Base-by-base conservation (phyloP, 768 basidiomycete species). In the Cystofilobasidium macerans region DNA sequence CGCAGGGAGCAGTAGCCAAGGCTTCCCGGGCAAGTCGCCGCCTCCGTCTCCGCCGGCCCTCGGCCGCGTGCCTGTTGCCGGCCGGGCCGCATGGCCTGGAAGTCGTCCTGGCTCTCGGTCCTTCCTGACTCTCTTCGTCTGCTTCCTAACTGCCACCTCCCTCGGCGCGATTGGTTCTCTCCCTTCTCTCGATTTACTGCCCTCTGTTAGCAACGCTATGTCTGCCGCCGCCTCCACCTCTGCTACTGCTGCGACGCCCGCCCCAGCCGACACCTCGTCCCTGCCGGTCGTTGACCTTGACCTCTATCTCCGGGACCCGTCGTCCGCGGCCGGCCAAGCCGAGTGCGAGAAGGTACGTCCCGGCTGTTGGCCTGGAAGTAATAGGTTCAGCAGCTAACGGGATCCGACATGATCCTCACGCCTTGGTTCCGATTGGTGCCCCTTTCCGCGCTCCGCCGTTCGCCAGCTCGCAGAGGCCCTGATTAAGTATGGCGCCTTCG, bases 401-500 rank as follows among this genome's bases (percentile, higher is more conserved):
- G n/a, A n/a, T n/a, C n/a, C n/a, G n/a, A n/a, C n/a, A n/a, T n/a
- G n/a, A n/a, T n/a, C n/a, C n/a, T n/a, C n/a, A n/a, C n/a, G n/a
- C 5, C 12, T 57, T 57, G 8, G 8, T 32, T 3, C 51, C 18
- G 5, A 3, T 22, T 5, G 11, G 12, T 12, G 26, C 13, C 32
- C 4, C 11, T n/a, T 9, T 24, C 51, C 32, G 32, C 51, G n/a
- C n/a, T 22, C 11, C 51, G n/a, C 22, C 51, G 12, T 33, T 22
- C 48, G 22, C 0, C 69, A 89, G 87, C 87, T 86, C 38, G 88
- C 91, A 8, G 40, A 61, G 26, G 65, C 60, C 18, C 65, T 67
- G 26, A 59, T 61, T n/a, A 60, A 58, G 42, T 91, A 87, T 67
- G 93, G 93, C 2, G 93, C 93, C 0, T 81, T 95, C 28, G 80